Base-by-base conservation (phyloP, 768 basidiomycete species). In the Collybia mongolica region DNA sequence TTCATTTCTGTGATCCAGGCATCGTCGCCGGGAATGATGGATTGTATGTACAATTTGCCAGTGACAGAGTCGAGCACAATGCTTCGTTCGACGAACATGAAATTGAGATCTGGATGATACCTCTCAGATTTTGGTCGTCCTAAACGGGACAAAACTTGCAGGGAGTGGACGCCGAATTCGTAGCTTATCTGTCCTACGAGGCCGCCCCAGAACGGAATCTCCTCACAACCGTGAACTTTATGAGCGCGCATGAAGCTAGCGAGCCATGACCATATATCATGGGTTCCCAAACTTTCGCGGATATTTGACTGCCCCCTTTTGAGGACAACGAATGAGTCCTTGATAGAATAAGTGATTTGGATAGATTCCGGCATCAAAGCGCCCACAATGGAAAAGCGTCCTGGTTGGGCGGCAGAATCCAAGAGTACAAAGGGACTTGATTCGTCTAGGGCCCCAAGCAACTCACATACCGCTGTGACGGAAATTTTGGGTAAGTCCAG, bases 131-230 rank as follows among this genome's bases (percentile, higher is more conserved):
- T n/a, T 29, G 11, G 26, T 40, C 53, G 24, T 51, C 62, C 15
- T 57, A 40, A 49, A 32, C 65, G 67, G 22, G 75, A 63, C 47
- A 74, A 66, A 44, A 85, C 69, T 18, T 71, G 63, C 20, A 90
- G 65, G 6, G 80, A 72, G 39, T 77, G 67, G 5, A 84, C 76
- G 11, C 90, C 91, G 15, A 91, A 72, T 64, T 92, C 91, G 60
- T 93, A 93, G 57, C 86, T 88, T 52, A 93, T 67, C 52, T 79
- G 82, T 7, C 91, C 91, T 19, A 92, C 66, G 12, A 93, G 71
- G 19, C 91, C 91, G 29, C 90, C 91, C 88, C 90, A 91, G 63
- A 93, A 93, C 0, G 90, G 90, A 39, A 83, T 64, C 8, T 82
- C 74, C 6, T 72, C 56, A 37, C 59, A 59, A 19, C 73, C 73